Evolutionary conservation across 2,329 filamentous ascomycete species (phyloP).

Genomic region (Sarocladiaceae sp.): DNA sequence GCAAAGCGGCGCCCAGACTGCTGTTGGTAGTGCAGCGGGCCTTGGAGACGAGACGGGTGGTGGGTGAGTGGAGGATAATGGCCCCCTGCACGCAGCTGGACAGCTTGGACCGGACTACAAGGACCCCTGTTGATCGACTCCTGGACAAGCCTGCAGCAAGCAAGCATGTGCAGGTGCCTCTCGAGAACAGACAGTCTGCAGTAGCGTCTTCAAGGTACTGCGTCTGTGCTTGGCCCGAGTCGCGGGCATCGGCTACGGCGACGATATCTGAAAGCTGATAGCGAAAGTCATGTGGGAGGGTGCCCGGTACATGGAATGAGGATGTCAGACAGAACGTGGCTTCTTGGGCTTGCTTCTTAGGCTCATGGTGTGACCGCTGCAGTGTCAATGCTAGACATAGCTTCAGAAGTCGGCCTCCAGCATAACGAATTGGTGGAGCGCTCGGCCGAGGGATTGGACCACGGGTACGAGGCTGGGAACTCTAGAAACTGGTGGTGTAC

Average conservation of each 20-base stretch:
- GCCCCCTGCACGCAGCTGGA: slow-evolving; percentile 5
- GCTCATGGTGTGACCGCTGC: no score
- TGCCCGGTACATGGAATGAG: no score
- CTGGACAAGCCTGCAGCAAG: neutral
- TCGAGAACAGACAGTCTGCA: neutral
- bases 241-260: no score
- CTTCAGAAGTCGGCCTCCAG: neutral
- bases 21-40: slow-evolving; percentile 5
- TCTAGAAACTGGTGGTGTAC: no score
- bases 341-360: no score
- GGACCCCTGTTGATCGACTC: neutral
- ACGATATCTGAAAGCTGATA: neutral
- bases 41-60: neutral
- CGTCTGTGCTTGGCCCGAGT: neutral
- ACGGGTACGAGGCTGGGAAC: neutral
- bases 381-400: neutral
- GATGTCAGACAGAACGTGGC: neutral
- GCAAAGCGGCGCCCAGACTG: slow-evolving; percentile 8
- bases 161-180: neutral
- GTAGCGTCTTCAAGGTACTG: slow-evolving; percentile 1
- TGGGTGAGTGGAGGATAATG: neutral
- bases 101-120: neutral
- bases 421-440: neutral
- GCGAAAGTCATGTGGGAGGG: neutral
- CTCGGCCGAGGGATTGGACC: neutral